Evolutionary conservation across 2,329 filamentous ascomycete genomes (phyloP), one percentile per base, ranked within the genome.

Genomic region (Stachybotrys chartarum): DNA sequence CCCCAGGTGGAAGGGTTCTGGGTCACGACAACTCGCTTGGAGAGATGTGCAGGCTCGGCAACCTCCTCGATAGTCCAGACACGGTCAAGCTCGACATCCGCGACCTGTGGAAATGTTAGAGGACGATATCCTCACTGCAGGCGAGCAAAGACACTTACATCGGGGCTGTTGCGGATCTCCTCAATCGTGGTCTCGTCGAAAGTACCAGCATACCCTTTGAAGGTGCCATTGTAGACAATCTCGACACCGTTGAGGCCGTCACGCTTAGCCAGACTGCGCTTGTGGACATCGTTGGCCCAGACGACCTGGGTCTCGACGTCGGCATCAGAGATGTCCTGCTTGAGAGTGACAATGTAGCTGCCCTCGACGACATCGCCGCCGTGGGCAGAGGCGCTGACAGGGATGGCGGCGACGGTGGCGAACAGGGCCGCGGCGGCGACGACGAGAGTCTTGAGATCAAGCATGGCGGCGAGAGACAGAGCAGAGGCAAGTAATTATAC

Each of bases 281-380:
- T 81, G 63, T 78, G 74, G 50, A 85, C 68, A 46, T 77, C 71
- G n/a, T 73, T 74, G 59, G 84, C 73, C 61, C 73, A 77, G 50
- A 66, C 64, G 59, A 82, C 65, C 64, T 84, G 78, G 50, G 70
- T 69, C 45, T 73, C 67, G 60, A 85, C 72, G 39, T 70, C 72
- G 4, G 72, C 70, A 17, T 73, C 66, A 52, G 68, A 69, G 59
- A 74, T 72, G 53, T 74, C 76, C 59, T 72, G 71, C 68, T 85
- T 82, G 69, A 85, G 84, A 51, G 85, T 81, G 44, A 86, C 77
- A 61, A 86, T 84, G 70, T 83, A 87, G 54, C 75, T 76, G 61
- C 68, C 70, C 51, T 71, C 63, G 50, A 75, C 60, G 54, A 72
- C 55, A 35, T 61, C 35, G 45, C 55, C 58, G 30, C 55, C 57